A percentile compares a stretch with the other conserved stretches of the same genome.
These are phyloP conservation scores for Plasmodium berghei DNA, from an alignment of 169 alveolate genomes.

Conservation along the genomic window DNA sequence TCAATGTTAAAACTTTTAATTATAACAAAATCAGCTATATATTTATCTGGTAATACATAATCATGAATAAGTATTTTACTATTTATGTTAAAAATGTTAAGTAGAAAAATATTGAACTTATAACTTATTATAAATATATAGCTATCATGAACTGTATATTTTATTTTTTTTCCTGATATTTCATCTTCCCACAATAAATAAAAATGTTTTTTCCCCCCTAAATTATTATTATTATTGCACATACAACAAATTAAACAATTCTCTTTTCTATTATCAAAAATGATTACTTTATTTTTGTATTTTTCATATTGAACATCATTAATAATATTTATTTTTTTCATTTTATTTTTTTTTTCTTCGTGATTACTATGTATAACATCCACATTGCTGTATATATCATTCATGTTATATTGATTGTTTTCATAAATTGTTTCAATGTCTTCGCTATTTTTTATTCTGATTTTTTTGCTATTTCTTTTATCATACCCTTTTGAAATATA, in stretches of 20 bases:
- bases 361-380: neutral
- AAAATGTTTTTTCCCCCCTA: neutral
- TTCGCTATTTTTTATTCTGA: too few relatives aligned
- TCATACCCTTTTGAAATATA: too few relatives aligned
- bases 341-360: neutral
- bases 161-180: conserved; percentile 22
- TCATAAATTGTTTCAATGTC: too few relatives aligned
- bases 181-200: conserved; percentile 61
- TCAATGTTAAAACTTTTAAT: conserved; percentile 18
- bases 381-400: neutral
- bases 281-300: conserved; percentile 12
- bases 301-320: conserved; percentile 27
- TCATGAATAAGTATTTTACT: conserved; percentile 22
- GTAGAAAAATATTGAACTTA: conserved; percentile 1
- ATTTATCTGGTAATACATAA: conserved; percentile 13
- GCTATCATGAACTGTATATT: neutral
- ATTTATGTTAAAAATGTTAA: conserved; percentile 28
- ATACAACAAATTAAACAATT: conserved; percentile 39
- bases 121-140: conserved; percentile 32
- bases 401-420: too few relatives aligned
- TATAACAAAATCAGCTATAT: conserved; percentile 4
- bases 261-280: conserved; percentile 38
- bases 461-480: too few relatives aligned
- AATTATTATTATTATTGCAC: neutral
- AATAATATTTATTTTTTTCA: neutral